Evolutionary conservation across 2,329 filamentous ascomycete species (phyloP), one percentile per base, ranked within the genome.

Genomic region (Exophiala oligosperma): DNA sequence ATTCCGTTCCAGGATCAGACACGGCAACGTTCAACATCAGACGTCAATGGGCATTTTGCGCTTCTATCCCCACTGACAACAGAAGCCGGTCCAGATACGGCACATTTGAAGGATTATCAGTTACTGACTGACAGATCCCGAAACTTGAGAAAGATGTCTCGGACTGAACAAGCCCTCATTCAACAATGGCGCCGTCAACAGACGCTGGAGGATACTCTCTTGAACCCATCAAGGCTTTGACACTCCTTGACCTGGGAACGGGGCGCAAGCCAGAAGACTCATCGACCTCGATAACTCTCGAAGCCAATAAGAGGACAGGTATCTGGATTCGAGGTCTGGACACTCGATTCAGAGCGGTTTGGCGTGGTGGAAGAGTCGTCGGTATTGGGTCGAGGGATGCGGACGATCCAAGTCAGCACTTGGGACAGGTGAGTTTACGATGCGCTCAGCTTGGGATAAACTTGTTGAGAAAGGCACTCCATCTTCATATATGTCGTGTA

Each of bases 221-320:
- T 11, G 56, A 64, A 11, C 54, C 56, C 6, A 44, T 58, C 35
- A 52, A 53, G 23, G 62, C 62, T n/a, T 64, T 60, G 12, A 57
- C 52, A 8, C 54, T 64, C 3, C 53, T 62, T 0, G 53, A 56
- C 24, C 50, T 60, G 2, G 62, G 60, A 44, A 24, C 28, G n/a
- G 35, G 35, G 47, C 4, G 17, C 32, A 24, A 24, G 2, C 29
- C 21, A 26, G 29, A 26, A 40, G 14, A 24, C 32, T 21, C 12
- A 37, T 26, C 55, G 17, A 56, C 3, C 32, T 51, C 43, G 40
- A 49, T 40, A 38, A 12, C 23, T 28, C 14, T 29, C n/a, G 37
- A 17, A 4, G 5, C 23, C 26, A 23, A 43, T 14, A 48, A 38
- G 41, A 23, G 21, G 26, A 49, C 32, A 12, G 47, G 24, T 2